Evolutionary conservation across 176 grass and related monocot genomes (phyloP).

Genomic region (Aegilops tauschii): DNA sequence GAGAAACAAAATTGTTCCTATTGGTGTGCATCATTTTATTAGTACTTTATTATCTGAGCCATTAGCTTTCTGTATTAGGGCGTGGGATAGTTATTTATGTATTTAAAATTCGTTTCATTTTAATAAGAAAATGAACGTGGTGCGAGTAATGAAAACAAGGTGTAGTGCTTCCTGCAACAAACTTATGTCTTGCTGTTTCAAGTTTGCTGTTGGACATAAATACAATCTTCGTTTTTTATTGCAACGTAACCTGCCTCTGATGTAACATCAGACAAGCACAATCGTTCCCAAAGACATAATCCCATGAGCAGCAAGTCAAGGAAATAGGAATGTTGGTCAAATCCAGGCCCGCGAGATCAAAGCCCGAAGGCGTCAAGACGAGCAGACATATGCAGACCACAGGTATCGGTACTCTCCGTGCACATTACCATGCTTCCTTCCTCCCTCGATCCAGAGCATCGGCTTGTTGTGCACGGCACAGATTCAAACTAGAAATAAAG

Average conservation of each 20-base stretch:
- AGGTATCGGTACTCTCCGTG: conserved; percentile 41
- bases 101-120: too few relatives aligned
- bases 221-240: too few relatives aligned
- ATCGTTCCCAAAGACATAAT: background rate
- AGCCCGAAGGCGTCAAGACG: conserved; percentile 76
- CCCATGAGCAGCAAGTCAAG: background rate
- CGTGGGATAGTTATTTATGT: too few relatives aligned
- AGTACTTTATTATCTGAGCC: too few relatives aligned
- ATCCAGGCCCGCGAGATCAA: conserved; percentile 83
- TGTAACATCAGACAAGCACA: background rate
- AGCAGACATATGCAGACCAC: conserved; percentile 86
- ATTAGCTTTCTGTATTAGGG: too few relatives aligned
- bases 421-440: conserved; percentile 94
- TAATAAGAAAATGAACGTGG: too few relatives aligned
- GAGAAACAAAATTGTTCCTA: too few relatives aligned
- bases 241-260: background rate
- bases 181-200: background rate
- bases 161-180: too few relatives aligned
- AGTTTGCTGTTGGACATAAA: background rate
- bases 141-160: too few relatives aligned
- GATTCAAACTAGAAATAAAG: background rate
- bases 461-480: conserved; percentile 83
- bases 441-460: conserved; percentile 71
- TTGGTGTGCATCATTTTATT: too few relatives aligned
- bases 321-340: conserved; percentile 45